phyloP scores from a whole-genome alignment of 2,329 filamentous ascomycete species.

The Paecilomyces formosus region DNA sequence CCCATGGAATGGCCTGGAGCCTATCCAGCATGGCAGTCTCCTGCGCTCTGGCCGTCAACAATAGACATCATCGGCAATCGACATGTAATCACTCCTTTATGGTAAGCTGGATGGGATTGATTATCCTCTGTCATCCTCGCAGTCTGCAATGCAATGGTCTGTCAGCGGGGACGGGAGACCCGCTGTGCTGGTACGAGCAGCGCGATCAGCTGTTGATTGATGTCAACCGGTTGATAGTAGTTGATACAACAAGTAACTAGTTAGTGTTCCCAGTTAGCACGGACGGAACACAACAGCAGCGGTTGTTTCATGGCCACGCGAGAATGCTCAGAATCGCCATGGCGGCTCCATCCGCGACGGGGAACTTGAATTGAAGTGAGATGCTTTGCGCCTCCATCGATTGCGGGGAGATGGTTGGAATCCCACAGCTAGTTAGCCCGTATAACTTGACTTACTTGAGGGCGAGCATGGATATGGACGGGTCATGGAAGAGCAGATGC shows the following conservation, averaged over 20 bases:
- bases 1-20: background rate
- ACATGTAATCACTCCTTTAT: too few species aligned
- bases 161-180: background rate
- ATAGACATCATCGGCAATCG: background rate
- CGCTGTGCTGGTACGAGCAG: background rate
- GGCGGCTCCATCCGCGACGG: too few species aligned
- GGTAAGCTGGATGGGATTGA: too few species aligned
- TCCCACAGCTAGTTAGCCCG: too few species aligned
- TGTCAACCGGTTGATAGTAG: too few species aligned
- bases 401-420: too few species aligned
- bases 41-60: background rate
- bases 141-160: background rate
- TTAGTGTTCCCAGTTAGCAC: background rate
- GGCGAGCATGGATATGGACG: slow-evolving; percentile 20
- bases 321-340: slow-evolving; percentile 7
- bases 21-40: background rate
- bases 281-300: background rate
- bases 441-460: too few species aligned
- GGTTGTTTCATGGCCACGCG: background rate
- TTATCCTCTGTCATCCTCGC: background rate
- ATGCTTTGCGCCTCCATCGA: too few species aligned
- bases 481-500: slow-evolving; percentile 7
- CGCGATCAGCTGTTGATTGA: background rate
- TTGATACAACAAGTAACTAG: too few species aligned
- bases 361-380: too few species aligned